phyloP scores from a whole-genome alignment of 345 rosid species.

The Eucalyptus regnans region DNA sequence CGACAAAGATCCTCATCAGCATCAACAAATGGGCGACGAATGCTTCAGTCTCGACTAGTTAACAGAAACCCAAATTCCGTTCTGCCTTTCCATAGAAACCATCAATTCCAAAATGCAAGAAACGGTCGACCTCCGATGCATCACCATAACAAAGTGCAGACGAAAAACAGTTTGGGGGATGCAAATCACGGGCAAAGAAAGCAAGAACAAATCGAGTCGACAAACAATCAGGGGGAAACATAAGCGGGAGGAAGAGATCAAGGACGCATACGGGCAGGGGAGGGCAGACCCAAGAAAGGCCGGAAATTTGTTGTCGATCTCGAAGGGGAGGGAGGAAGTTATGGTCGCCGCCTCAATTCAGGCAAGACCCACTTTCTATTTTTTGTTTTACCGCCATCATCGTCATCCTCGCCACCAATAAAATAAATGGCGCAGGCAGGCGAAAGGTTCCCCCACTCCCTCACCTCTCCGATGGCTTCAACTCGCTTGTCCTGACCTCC shows the following conservation, averaged over 20 bases:
- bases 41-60: neutral
- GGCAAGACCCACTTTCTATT: neutral
- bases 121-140: neutral
- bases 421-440: neutral
- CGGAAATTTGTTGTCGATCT: neutral
- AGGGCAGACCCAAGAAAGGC: neutral
- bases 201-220: neutral
- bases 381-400: neutral
- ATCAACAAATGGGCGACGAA: neutral
- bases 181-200: neutral
- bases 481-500: neutral
- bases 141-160: neutral
- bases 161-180: neutral
- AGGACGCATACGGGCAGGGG: neutral
- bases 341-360: neutral
- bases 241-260: neutral
- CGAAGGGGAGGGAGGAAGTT: neutral
- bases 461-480: neutral
- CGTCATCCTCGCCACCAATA: neutral
- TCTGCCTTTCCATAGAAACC: neutral
- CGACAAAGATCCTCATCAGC: neutral
- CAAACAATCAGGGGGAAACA: neutral
- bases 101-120: neutral
- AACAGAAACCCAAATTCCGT: neutral
- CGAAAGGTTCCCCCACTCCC: neutral